phyloP scores from a whole-genome alignment of 805 yeast species.

The Saccharomycopsis olivae region DNA sequence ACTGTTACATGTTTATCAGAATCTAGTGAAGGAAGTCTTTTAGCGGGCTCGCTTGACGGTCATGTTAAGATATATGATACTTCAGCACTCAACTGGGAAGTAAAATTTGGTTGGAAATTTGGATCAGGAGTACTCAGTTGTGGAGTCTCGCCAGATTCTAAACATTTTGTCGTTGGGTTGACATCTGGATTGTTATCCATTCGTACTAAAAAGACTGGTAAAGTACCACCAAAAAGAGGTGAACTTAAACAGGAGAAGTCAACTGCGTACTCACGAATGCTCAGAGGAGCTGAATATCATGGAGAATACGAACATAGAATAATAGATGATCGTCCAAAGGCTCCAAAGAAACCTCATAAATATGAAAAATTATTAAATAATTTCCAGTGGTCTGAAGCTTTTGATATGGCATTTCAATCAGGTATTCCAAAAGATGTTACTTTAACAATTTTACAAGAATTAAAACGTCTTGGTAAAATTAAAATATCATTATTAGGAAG shows the following conservation, averaged over 20 bases:
- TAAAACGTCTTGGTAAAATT: slow-evolving; percentile 82
- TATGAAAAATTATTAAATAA: slow-evolving; percentile 79
- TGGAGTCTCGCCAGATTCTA: slow-evolving; percentile 77
- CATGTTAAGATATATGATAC: slow-evolving; percentile 93
- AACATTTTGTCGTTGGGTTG: slow-evolving; percentile 88
- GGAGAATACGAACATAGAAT: slow-evolving; percentile 81
- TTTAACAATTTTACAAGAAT: slow-evolving; percentile 72
- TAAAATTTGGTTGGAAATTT: slow-evolving; percentile 94
- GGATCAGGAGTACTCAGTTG: slow-evolving; percentile 87
- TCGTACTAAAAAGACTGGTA: slow-evolving; percentile 70
- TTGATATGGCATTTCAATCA: slow-evolving; percentile 72
- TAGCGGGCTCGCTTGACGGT: slow-evolving; percentile 95
- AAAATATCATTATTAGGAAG: slow-evolving; percentile 70
- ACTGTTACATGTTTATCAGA: slow-evolving; percentile 78
- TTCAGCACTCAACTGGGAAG: slow-evolving; percentile 62
- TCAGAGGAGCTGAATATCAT: slow-evolving; percentile 82
- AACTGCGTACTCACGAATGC: slow-evolving; percentile 65
- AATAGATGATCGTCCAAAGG: slow-evolving; percentile 44
- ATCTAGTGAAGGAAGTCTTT: slow-evolving; percentile 66
- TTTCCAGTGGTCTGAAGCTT: slow-evolving; percentile 88
- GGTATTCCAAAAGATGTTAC: slow-evolving; percentile 77
- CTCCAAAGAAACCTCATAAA: slow-evolving; percentile 54
- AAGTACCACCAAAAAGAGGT: slow-evolving; percentile 35
- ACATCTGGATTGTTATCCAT: slow-evolving; percentile 83
- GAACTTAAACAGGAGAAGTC: slow-evolving; percentile 31